Evolutionary conservation across 805 yeast genomes (phyloP), one percentile per base, ranked within the genome.

Genomic region (Zygotorulaspora chibaensis): DNA sequence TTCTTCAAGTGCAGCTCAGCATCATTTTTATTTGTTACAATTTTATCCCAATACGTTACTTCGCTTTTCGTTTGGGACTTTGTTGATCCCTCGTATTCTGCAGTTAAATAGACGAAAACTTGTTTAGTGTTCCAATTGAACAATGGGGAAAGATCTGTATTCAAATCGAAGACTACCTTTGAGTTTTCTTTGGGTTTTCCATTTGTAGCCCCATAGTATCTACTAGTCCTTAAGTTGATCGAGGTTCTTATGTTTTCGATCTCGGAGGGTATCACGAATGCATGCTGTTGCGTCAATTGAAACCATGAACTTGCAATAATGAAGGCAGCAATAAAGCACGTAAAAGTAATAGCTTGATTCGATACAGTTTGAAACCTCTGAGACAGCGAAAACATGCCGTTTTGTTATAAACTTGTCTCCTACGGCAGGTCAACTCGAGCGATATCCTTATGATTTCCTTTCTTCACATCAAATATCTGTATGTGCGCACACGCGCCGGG

Each of bases 111-210:
- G 4, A 84, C 86, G 59, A 93, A 91, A n/a, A 91, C 81, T 66
- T 91, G 98, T 62, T 91, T 91, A 10, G 99, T 93, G 68, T 91
- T 93, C 96, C 97, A 91, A 66, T 85, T 89, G 76, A 90, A 90
- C 42, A 93, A 73, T 1, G 87, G 82, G 1, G 86, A 62, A 50
- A 91, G 72, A 65, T 91, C 96, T 1, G 78, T 72, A 5, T 79
- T 79, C 38, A 93, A 68, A 62, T 87, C 95, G 58, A 93, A 89
- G 10, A 69, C 68, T 33, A 89, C 64, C 55, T 75, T 78, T 46
- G 84, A 73, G 62, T 87, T 87, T 60, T 90, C 96, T 68, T 84
- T 89, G 41, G 86, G 82, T 53, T 73, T 76, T 41, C 82, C 80
- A 47, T 74, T 74, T 8, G 66, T 66, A 2, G 90, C 81, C 1